Evolutionary conservation across 2,329 filamentous ascomycete genomes (phyloP), one percentile per base, ranked within the genome.

Genomic region (Thermomyces lanuginosus): DNA sequence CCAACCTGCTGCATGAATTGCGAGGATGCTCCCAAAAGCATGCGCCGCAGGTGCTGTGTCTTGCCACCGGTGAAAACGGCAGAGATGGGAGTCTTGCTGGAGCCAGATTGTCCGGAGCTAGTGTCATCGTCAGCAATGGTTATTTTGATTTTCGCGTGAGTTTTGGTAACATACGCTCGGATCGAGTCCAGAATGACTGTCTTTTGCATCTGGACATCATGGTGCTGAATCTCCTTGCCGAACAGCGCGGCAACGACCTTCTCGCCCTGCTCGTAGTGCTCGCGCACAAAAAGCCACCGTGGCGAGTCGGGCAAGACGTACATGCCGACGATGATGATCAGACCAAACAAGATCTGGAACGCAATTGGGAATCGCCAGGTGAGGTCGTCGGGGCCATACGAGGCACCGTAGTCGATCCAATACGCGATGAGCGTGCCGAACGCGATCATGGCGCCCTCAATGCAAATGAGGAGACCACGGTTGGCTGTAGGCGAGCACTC

Each of bases 181-280:
- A 75, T 69, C 2, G 62, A 67, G 42, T 79, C 72, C 13, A 66
- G 50, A 18, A 73, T 71, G 2, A 71, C 68, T 28, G 67, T 63
- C 37, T 61, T 57, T 46, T 76, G 60, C 14, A 61, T 39, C 23
- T 58, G 50, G 4, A 68, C 68, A 37, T 72, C 60, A 3, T 60
- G 48, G 32, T 64, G 60, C 32, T 67, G 58, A 2, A 62, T 35
- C 18, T 61, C 32, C 14, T 55, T 48, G 12, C 53, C 53, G 22
- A 49, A 43, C 2, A 66, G 55, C 6, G 56, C 55, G 2, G 59
- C 59, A 21, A 67, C 55, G 8, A 66, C 60, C 4, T 52, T 44
- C 8, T 48, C 47, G 20, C 48, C 64, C 37, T 56, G 61, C 30
- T 49, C 47, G 34, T 66, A 56, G 19, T 53, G 45, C 9, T 62